Conservation (phyloP, 2,329 filamentous ascomycete genomes). For the Aspergillus neotritici region DNA sequence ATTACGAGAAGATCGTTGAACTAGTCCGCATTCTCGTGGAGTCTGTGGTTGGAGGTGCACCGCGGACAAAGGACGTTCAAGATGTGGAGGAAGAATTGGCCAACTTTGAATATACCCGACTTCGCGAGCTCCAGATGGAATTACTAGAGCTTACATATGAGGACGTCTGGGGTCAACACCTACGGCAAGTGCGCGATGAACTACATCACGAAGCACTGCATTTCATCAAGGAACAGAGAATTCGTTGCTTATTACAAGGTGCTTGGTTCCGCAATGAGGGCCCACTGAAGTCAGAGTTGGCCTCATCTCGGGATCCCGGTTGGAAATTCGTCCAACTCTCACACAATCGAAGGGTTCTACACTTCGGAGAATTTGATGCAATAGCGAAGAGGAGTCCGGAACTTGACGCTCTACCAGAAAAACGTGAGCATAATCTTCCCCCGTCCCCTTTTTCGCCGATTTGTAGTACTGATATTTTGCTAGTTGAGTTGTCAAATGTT, state of each 20-base stretch:
- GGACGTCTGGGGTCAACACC: conserved; percentile 86
- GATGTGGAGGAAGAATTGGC: conserved; percentile 86
- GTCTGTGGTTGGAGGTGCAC: conserved; percentile 76
- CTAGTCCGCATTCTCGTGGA: conserved; percentile 84
- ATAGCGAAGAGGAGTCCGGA: conserved; percentile 61
- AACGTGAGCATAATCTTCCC: conserved; percentile 46
- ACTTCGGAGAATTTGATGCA: conserved; percentile 77
- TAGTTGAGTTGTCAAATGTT: conserved; percentile 75
- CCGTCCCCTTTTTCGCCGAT: not conserved
- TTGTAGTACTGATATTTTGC: conserved; percentile 2
- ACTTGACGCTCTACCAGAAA: conserved; percentile 68
- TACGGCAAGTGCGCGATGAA: conserved; percentile 85
- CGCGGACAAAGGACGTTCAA: conserved; percentile 73
- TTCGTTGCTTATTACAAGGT: conserved; percentile 80
- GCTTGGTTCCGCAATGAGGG: conserved; percentile 70
- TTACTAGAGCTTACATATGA: conserved; percentile 86
- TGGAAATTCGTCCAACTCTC: conserved; percentile 86
- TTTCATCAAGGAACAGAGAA: conserved; percentile 94
- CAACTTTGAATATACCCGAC: conserved; percentile 70
- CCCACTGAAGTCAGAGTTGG: conserved; percentile 47
- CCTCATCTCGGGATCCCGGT: conserved; percentile 37
- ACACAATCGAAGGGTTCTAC: conserved; percentile 82
- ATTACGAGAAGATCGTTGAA: conserved; percentile 91
- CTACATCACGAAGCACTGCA: conserved; percentile 85
- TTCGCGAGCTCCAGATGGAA: conserved; percentile 89